Conservation (phyloP, 495 filamentous ascomycete genomes). For the Articulospora tetracladia region DNA sequence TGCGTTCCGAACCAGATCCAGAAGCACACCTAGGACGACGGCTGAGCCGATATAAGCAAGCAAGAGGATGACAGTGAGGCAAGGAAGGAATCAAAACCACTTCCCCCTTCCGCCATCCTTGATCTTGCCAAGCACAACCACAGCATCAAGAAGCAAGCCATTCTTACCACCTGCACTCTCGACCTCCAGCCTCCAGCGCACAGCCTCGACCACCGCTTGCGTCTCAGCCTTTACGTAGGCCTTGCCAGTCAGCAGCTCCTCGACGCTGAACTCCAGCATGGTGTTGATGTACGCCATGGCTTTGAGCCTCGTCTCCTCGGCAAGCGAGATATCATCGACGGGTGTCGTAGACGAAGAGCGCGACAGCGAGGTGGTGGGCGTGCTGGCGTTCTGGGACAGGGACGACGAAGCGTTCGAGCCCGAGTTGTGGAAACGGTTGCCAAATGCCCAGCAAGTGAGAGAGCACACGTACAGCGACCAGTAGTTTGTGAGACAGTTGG, state of each 20-base stretch:
- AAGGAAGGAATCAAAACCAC: slow-evolving; percentile 13
- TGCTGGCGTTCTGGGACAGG: not conserved
- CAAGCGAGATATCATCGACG: not conserved
- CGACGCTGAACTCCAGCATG: slow-evolving; percentile 19
- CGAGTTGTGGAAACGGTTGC: slow-evolving; percentile 19
- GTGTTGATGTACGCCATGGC: slow-evolving; percentile 13
- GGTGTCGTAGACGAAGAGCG: slow-evolving; percentile 3
- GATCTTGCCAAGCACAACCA: slow-evolving; percentile 19
- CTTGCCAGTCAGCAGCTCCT: slow-evolving; percentile 19
- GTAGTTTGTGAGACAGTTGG: slow-evolving; percentile 17
- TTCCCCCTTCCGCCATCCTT: slow-evolving; percentile 18
- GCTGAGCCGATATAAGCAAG: not conserved
- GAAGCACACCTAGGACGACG: not conserved
- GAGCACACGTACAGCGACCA: slow-evolving; percentile 22
- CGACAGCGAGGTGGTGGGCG: not conserved
- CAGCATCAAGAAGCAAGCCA: slow-evolving; percentile 21
- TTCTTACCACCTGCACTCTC: slow-evolving; percentile 15
- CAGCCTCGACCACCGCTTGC: slow-evolving; percentile 15
- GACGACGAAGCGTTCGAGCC: not conserved
- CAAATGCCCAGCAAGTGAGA: slow-evolving; percentile 27
- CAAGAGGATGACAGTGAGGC: not conserved
- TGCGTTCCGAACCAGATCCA: not conserved
- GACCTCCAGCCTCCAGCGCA: slow-evolving; percentile 11
- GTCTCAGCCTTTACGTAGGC: slow-evolving; percentile 20
- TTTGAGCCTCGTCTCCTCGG: slow-evolving; percentile 11